phyloP scores from a whole-genome alignment of 352 stramenopile genomes.

The Pythium rishiriense region DNA sequence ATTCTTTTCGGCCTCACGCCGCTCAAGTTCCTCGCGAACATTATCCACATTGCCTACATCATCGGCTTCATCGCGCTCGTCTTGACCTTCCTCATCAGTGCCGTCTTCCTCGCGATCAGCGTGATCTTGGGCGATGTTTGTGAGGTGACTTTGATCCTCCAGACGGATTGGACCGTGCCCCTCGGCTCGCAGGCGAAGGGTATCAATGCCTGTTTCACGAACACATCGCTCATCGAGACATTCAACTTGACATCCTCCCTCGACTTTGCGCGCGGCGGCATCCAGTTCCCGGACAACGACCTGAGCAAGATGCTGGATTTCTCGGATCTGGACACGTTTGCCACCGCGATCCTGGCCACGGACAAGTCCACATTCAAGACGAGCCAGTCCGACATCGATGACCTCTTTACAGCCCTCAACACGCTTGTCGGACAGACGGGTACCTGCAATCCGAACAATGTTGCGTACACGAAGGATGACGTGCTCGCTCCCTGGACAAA shows the following conservation, averaged over 20 bases:
- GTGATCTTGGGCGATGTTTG: constrained; percentile 64
- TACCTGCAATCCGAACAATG: constrained; percentile 12
- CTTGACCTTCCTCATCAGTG: constrained; percentile 60
- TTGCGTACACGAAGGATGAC: constrained; percentile 36
- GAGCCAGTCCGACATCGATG: constrained; percentile 14
- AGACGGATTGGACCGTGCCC: constrained; percentile 53
- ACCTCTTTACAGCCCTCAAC: constrained; percentile 13
- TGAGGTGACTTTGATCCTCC: constrained; percentile 49
- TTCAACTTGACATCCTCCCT: constrained; percentile 58
- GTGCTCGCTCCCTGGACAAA: constrained; percentile 41
- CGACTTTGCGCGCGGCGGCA: constrained; percentile 56
- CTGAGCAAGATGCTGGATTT: constrained; percentile 43
- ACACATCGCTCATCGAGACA: constrained; percentile 58
- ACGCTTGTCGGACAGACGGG: constrained; percentile 28
- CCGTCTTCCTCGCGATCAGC: constrained; percentile 53
- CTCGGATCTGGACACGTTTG: constrained; percentile 38
- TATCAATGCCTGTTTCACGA: constrained; percentile 64
- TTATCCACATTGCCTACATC: constrained; percentile 77
- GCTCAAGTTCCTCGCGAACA: constrained; percentile 56
- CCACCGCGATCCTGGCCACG: constrained; percentile 24
- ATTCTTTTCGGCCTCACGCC: constrained; percentile 67
- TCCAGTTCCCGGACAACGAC: constrained; percentile 44
- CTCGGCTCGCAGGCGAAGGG: constrained; percentile 49
- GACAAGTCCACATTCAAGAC: constrained; percentile 33
- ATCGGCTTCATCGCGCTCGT: constrained; percentile 67